Conservation (phyloP, 352 stramenopile species). For the Globisporangium iwayamae region DNA sequence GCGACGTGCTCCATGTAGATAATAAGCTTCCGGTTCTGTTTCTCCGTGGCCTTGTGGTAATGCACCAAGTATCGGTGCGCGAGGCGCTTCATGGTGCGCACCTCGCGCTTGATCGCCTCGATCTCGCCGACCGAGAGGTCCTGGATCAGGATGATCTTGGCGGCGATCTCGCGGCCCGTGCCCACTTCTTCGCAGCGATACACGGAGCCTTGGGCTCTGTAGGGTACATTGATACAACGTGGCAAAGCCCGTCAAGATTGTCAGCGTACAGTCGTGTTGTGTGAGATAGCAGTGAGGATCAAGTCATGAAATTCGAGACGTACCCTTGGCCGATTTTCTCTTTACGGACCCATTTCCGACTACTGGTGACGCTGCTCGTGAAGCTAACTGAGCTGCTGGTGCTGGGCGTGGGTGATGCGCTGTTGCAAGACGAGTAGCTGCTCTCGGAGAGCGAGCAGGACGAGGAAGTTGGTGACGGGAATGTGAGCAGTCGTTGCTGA, state of each 20-base stretch:
- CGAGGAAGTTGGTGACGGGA: conserved; percentile 20
- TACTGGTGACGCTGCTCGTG: conserved; percentile 18
- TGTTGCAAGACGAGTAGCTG: conserved; percentile 19
- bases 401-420: conserved; percentile 20
- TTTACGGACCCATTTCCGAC: conserved; percentile 51
- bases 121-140: conserved; percentile 50
- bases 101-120: conserved; percentile 56
- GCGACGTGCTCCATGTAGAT: conserved; percentile 90
- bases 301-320: background rate
- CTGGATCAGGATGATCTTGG: conserved; percentile 66
- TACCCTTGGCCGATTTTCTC: conserved; percentile 82
- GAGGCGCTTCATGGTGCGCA: conserved; percentile 64
- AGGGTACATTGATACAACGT: background rate
- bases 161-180: conserved; percentile 49
- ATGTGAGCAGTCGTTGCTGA: conserved; percentile 8
- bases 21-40: conserved; percentile 47
- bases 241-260: conserved; percentile 1
- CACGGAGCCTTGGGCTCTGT: conserved; percentile 56
- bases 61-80: conserved; percentile 57
- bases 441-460: conserved; percentile 31
- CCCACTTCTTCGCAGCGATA: conserved; percentile 64
- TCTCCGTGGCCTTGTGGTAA: conserved; percentile 62
- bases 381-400: background rate
- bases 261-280: background rate
- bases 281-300: background rate